phyloP scores from a whole-genome alignment of 345 rosid species.

The Boechera stricta region DNA sequence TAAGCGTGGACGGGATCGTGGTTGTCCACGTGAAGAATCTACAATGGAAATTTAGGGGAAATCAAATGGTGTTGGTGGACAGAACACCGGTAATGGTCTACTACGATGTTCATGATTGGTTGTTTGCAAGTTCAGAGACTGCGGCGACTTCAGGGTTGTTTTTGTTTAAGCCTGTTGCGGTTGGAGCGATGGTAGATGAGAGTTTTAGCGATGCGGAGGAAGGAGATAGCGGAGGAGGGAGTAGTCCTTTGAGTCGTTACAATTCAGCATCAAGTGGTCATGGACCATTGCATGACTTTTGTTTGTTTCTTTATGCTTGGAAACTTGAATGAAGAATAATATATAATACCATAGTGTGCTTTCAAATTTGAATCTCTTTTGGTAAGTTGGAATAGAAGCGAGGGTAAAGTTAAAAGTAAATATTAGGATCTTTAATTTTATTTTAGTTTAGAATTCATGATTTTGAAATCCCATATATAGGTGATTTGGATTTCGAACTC shows the following conservation, averaged over 20 bases:
- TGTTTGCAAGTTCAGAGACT: slow-evolving; percentile 64
- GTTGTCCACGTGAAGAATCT: slow-evolving; percentile 76
- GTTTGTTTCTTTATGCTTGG: slow-evolving; percentile 88
- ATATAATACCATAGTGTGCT: slow-evolving; percentile 15
- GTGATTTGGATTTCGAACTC: slow-evolving; percentile 1
- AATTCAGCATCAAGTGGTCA: slow-evolving; percentile 54
- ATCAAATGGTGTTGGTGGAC: slow-evolving; percentile 81
- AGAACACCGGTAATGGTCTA: slow-evolving; percentile 75
- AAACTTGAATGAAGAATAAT: slow-evolving; percentile 66
- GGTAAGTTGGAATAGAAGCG: background rate
- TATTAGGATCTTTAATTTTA: background rate
- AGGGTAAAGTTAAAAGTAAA: background rate
- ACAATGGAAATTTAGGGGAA: slow-evolving; percentile 98
- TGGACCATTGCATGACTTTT: slow-evolving; percentile 61
- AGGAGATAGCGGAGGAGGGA: slow-evolving; percentile 68
- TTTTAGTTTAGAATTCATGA: background rate
- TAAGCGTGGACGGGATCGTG: slow-evolving; percentile 83
- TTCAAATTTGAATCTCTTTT: slow-evolving; percentile 10
- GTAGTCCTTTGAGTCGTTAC: slow-evolving; percentile 69
- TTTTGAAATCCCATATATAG: background rate
- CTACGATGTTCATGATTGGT: slow-evolving; percentile 98
- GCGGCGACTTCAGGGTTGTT: slow-evolving; percentile 76
- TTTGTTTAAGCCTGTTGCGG: slow-evolving; percentile 76
- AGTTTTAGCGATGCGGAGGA: slow-evolving; percentile 60
- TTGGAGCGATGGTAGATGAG: slow-evolving; percentile 53